Evolutionary conservation across 2,329 filamentous ascomycete genomes (phyloP), one percentile per base, ranked within the genome.

Genomic region (Pseudogymnoascus sp.): DNA sequence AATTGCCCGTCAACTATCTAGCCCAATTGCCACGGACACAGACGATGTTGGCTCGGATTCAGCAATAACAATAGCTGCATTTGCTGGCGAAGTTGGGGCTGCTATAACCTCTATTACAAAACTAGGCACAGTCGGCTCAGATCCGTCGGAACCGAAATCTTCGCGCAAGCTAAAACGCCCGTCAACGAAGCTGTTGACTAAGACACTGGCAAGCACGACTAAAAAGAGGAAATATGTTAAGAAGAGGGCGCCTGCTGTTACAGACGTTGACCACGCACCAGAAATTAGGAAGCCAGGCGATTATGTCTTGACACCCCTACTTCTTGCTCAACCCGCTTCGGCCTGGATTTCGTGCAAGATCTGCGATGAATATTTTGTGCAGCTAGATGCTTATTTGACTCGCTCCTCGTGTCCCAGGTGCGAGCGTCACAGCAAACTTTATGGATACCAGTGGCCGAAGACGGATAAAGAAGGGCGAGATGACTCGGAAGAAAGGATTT

Each of bases 361-460:
- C 27, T 99, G 94, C 76, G 83, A 84, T 59, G 82, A 82, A 0
- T 85, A 87, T 64, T 99, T 97, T 72, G 88, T 97, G 5, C 93
- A 97, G 73, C 82, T 85, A 41, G 89, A 97, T 66, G 91, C 91
- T 0, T 97, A 96, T 73, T 88, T 87, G 66, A 97, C 92, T 1
- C 85, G 88, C 60, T 86, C 89, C 58, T 88, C 91, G 13, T 99
- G 94, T 73, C 92, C 91, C 3, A 85, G 94, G 5, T 99, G 94
- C 74, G 94, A 99, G 76, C 85, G 94, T 0, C 94, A 99, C 72
- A 95, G 90, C 13, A 97, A 96, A 77, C 78, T 99, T 0, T 99
- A 97, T 72, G 95, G 95, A 0, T 97, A 90, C 71, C 81, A 89
- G 63, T 99, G 94, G 94, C 94, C 94, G 5, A 97, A 99, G 78